These are phyloP conservation scores for Pterothamnion heteromorphum DNA, from an alignment of 31 red algal genomes.

Conservation along the genomic window DNA sequence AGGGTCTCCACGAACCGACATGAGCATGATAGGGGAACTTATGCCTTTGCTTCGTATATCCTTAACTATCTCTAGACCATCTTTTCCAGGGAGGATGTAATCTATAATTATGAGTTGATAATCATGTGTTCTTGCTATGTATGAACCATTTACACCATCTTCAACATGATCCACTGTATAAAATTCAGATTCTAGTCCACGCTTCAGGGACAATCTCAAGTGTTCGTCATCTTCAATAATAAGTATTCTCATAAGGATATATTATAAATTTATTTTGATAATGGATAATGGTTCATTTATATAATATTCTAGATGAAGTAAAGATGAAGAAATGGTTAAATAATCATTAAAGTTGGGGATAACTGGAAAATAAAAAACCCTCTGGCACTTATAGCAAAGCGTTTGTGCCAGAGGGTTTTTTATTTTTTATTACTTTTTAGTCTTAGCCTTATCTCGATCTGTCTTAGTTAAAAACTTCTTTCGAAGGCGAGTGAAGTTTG, in stretches of 20 bases:
- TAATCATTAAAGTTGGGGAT: too few species aligned
- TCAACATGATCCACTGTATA: neutral
- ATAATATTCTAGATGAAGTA: too few species aligned
- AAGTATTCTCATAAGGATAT: conserved; percentile 6
- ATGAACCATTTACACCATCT: neutral
- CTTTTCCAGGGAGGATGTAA: neutral
- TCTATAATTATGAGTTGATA: neutral
- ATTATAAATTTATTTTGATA: too few species aligned
- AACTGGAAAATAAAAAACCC: too few species aligned
- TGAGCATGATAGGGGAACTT: conserved; percentile 6
- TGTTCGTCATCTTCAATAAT: neutral
- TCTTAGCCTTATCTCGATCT: conserved; percentile 46
- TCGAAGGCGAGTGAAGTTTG: conserved; percentile 67
- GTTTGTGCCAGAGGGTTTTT: too few species aligned
- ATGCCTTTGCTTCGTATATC: neutral
- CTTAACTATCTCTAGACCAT: neutral
- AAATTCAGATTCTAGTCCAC: conserved; percentile 1
- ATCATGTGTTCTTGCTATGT: neutral
- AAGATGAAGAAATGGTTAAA: too few species aligned
- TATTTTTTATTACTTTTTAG: conserved; percentile 52
- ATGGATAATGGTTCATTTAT: too few species aligned
- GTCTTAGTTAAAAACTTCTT: conserved; percentile 64
- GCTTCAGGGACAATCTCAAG: neutral
- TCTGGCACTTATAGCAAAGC: too few species aligned
- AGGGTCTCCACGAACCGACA: neutral